phyloP scores from a whole-genome alignment of 1,284 basidiomycete species.

The Apiotrichum domesticum region DNA sequence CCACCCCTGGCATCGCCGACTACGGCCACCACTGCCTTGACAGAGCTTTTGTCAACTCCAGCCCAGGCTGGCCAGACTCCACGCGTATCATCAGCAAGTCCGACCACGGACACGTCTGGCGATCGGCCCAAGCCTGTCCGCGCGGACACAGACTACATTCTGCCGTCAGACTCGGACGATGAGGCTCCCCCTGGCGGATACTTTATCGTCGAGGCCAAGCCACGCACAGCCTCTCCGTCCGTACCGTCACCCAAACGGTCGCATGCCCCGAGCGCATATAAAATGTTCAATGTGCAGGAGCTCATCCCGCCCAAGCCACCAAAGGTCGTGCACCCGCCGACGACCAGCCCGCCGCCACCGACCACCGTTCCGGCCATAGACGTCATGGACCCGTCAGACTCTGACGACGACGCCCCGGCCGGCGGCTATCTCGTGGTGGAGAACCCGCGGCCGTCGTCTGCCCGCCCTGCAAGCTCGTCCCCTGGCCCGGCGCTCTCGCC shows the following conservation, averaged over 20 bases:
- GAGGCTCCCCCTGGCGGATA: constrained; percentile 43
- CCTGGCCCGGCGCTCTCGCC: background rate
- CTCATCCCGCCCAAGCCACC: constrained; percentile 3
- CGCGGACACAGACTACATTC: constrained; percentile 41
- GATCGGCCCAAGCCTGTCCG: constrained; percentile 20
- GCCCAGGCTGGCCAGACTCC: background rate
- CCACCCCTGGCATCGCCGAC: background rate
- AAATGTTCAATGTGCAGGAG: constrained; percentile 4
- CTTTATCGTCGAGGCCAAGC: constrained; percentile 32
- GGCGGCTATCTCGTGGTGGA: constrained; percentile 33
- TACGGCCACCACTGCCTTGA: no score
- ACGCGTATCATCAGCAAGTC: background rate
- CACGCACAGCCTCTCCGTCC: constrained; percentile 1
- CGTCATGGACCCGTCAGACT: constrained; percentile 41
- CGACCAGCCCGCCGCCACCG: constrained; percentile 3
- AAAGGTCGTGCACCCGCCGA: constrained; percentile 2
- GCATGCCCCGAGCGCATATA: background rate
- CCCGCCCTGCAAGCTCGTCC: background rate
- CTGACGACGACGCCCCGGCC: constrained; percentile 44
- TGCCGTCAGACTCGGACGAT: constrained; percentile 47
- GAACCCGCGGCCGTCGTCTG: constrained; percentile 6
- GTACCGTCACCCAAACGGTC: background rate
- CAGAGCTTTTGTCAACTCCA: no score
- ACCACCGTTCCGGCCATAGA: constrained; percentile 14
- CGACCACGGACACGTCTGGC: constrained; percentile 6